Conservation (phyloP, 495 filamentous ascomycete genomes). For the Daldinia childiae region DNA sequence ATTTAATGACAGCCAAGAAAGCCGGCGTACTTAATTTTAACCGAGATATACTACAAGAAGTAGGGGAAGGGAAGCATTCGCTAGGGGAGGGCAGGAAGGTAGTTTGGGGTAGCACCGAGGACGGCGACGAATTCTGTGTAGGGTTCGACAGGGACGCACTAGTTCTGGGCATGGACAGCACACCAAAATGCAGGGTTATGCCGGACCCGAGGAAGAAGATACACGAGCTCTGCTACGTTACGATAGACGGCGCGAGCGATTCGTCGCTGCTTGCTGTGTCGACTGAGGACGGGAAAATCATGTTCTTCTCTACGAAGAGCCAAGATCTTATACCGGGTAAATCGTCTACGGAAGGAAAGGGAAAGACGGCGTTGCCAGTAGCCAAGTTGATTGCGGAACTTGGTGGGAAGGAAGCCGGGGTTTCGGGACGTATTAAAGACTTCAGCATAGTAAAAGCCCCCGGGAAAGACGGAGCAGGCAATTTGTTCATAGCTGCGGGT, state of each 20-base stretch:
- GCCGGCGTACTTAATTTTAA: constrained; percentile 88
- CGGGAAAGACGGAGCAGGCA: constrained; percentile 50
- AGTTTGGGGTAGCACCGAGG: constrained; percentile 75
- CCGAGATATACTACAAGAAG: constrained; percentile 69
- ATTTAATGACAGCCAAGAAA: constrained; percentile 95
- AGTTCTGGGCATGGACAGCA: constrained; percentile 88
- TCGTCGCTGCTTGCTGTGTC: constrained; percentile 73
- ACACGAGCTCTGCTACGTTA: constrained; percentile 79
- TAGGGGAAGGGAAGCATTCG: constrained; percentile 78
- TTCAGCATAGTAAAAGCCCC: constrained; percentile 70
- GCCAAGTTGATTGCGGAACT: constrained; percentile 75
- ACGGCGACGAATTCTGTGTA: constrained; percentile 83
- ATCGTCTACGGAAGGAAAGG: constrained; percentile 36
- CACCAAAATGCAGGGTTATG: constrained; percentile 74
- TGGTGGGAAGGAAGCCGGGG: constrained; percentile 74
- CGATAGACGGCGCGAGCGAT: constrained; percentile 54
- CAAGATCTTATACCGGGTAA: constrained; percentile 44
- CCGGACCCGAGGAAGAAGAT: constrained; percentile 79
- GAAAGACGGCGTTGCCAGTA: constrained; percentile 53
- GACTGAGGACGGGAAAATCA: constrained; percentile 90
- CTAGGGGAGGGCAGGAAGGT: constrained; percentile 87
- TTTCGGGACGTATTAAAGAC: constrained; percentile 84
- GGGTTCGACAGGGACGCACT: constrained; percentile 86
- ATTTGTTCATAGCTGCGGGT: constrained; percentile 72
- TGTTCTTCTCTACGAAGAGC: constrained; percentile 79